Base-by-base conservation (phyloP, 1,284 basidiomycete species). In the Takashimella tepidaria region DNA sequence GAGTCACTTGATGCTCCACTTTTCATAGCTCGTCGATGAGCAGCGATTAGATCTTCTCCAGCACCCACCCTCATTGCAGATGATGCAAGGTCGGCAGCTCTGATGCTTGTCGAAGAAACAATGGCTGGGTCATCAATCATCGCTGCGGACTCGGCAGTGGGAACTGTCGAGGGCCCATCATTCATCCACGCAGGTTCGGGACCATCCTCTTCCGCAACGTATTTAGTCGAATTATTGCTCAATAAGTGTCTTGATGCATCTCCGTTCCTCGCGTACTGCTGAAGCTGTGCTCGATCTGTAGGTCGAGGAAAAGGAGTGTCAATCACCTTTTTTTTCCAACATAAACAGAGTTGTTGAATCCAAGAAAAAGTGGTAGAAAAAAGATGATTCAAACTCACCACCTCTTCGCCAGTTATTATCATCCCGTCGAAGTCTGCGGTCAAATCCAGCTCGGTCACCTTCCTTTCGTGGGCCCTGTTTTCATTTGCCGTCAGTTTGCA, bases 161-260 rank as follows among this genome's bases (percentile, higher is more conserved):
- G 31, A 16, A 37, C 31, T 8, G 27, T 44, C 37, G 23, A 37
- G 5, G 56, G 37, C 4, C 47, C 57, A 45, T 74, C 70, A 47
- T 67, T 65, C 69, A 74, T 69, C 72, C 72, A 74, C 8, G 68
- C 69, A 1, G 72, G 72, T 54, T 70, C 64, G n/a, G 54, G 44
- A 2, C 47, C 53, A 19, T 73, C 71, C 6, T 74, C 68, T 23
- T 60, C 59, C 8, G 31, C 31, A 16, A 37, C 31, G 49, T 60
- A 56, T 16, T 51, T 41, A 21, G 22, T 51, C 55, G 11, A 19
- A 6, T 8, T 46, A 47, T 26, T 43, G 49, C 27, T 48, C 10
- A 16, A 12, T 46, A 37, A 51, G 22, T 40, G 57, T 26, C 45
- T 27, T 22, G 31, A 47, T 1, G 37, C 45, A n/a, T 60, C 54